phyloP scores from a whole-genome alignment of 2,329 filamentous ascomycete genomes.

The Cephalotrichum gorgonifer region DNA sequence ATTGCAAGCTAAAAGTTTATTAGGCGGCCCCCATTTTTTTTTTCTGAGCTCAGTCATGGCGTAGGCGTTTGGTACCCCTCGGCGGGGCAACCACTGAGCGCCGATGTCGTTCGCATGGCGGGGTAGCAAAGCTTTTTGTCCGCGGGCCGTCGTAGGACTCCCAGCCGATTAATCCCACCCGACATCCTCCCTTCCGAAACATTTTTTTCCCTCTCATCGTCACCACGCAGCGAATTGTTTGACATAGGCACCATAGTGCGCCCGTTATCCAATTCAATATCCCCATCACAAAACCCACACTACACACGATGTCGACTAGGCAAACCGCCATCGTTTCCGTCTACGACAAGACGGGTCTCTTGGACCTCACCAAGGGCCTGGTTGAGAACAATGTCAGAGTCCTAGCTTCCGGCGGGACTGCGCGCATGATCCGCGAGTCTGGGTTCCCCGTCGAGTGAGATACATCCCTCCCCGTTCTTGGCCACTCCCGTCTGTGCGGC shows the following conservation, averaged over 20 bases:
- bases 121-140: constrained; percentile 6
- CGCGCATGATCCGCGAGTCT: constrained; percentile 92
- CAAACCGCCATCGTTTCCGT: constrained; percentile 87
- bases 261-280: neutral
- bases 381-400: constrained; percentile 84
- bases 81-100: neutral
- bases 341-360: constrained; percentile 94
- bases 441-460: constrained; percentile 88
- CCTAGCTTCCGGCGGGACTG: constrained; percentile 87
- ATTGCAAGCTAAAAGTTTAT: too few relatives aligned
- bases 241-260: neutral
- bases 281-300: neutral
- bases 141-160: neutral
- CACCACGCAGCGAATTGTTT: neutral
- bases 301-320: constrained; percentile 33
- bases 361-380: constrained; percentile 86
- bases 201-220: neutral
- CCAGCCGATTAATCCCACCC: neutral
- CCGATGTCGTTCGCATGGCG: constrained; percentile 1
- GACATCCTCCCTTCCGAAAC: neutral
- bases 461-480: neutral
- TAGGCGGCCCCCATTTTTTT: too few relatives aligned
- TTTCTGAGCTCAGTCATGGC: too few relatives aligned
- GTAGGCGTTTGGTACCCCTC: too few relatives aligned
- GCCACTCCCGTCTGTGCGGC: neutral